These are phyloP conservation scores for Fraxinus greggii DNA, from an alignment of 305 asterid species.

Conservation along the genomic window DNA sequence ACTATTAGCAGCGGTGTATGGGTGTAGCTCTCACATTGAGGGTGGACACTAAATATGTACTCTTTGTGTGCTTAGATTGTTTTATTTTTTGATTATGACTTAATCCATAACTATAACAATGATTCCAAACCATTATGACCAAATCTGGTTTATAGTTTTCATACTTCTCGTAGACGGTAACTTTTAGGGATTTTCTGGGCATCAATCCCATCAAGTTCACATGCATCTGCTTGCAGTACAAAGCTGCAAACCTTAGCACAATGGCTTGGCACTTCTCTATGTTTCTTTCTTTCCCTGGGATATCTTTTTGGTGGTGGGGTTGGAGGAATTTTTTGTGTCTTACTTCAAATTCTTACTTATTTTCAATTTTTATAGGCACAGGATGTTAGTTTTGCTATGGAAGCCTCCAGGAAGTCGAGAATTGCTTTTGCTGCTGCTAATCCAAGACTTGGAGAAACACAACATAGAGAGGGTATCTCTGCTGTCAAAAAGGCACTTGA, in stretches of 20 bases:
- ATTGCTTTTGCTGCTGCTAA: conserved; percentile 62
- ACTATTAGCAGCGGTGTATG: neutral
- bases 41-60: neutral
- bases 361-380: conserved; percentile 58
- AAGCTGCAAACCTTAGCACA: conserved; percentile 1
- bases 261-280: neutral
- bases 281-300: neutral
- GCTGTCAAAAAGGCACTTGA: conserved; percentile 78
- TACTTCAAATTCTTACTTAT: neutral
- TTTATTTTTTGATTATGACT: neutral
- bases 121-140: neutral
- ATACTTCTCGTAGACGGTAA: neutral
- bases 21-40: neutral
- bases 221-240: conserved; percentile 14
- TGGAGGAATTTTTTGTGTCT: neutral
- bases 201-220: neutral
- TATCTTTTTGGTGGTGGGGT: neutral
- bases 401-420: conserved; percentile 85
- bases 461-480: conserved; percentile 51
- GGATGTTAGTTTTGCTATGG: conserved; percentile 84
- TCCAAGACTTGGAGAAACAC: conserved; percentile 55
- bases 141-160: neutral
- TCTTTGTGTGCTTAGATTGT: neutral
- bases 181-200: neutral
- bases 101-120: neutral